These are phyloP conservation scores for cucumber (Cucumis sativus) DNA, from an alignment of 306 rosid genomes.

Conservation along the genomic window Cucumber_9930_V3 NC_026661.2:18238001-18238500, in stretches of 20 bases:
- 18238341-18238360: conserved; percentile 41
- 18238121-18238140: not conserved
- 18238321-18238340: conserved; percentile 39
- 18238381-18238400: conserved; percentile 21
- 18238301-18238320: conserved; percentile 31
- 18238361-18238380: conserved; percentile 42
- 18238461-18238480: conserved; percentile 43
- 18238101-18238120: not conserved
- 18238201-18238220: conserved; percentile 2
- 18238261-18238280: conserved; percentile 63
- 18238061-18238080: conserved; percentile 8
- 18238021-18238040: not conserved
- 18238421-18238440: conserved; percentile 62
- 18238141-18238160: conserved; percentile 17
- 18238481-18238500: conserved; percentile 37
- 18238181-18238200: not conserved
- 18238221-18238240: conserved; percentile 40
- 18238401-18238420: conserved; percentile 51
- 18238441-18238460: conserved; percentile 51
- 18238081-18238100: conserved; percentile 1
- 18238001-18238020: conserved; percentile 1
- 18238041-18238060: not conserved
- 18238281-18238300: conserved; percentile 35
- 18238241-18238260: conserved; percentile 54
- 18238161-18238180: not conserved